Percentiles rank a stretch among this genome's conserved stretches.
These are phyloP conservation scores for Mycena crocata DNA, from an alignment of 768 basidiomycete species.

Conservation along the genomic window DNA sequence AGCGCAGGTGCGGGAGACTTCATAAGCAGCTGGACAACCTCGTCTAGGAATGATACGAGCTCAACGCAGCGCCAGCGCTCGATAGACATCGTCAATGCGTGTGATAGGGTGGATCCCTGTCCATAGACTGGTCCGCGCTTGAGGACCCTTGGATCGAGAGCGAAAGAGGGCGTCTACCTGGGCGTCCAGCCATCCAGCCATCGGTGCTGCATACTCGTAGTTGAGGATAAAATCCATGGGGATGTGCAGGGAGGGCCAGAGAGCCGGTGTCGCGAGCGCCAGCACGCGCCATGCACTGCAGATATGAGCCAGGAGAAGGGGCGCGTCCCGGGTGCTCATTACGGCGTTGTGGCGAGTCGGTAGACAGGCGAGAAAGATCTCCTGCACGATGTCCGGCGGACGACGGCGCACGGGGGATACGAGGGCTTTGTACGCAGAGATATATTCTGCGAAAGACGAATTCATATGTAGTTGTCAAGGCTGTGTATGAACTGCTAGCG, in stretches of 20 bases:
- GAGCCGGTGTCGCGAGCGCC: not conserved
- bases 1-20: too few relatives aligned
- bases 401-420: not conserved
- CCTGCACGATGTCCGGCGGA: not conserved
- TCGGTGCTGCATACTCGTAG: not conserved
- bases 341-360: not conserved
- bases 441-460: not conserved
- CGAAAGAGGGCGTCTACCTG: too few relatives aligned
- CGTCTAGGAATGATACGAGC: too few relatives aligned
- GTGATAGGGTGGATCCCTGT: too few relatives aligned
- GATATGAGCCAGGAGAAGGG: not conserved
- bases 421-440: conserved; percentile 6
- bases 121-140: too few relatives aligned
- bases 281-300: not conserved
- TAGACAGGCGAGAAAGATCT: conserved; percentile 1
- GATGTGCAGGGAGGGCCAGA: not conserved
- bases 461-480: too few relatives aligned
- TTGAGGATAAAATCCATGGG: not conserved
- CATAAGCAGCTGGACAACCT: too few relatives aligned
- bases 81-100: too few relatives aligned
- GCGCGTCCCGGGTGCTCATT: not conserved
- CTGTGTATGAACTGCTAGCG: too few relatives aligned
- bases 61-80: too few relatives aligned
- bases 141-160: too few relatives aligned
- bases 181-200: not conserved